Percentiles rank a stretch among this genome's conserved stretches.
These are phyloP conservation scores for Truncatella angustata DNA, from an alignment of 2,329 filamentous ascomycete species.

Conservation along the genomic window DNA sequence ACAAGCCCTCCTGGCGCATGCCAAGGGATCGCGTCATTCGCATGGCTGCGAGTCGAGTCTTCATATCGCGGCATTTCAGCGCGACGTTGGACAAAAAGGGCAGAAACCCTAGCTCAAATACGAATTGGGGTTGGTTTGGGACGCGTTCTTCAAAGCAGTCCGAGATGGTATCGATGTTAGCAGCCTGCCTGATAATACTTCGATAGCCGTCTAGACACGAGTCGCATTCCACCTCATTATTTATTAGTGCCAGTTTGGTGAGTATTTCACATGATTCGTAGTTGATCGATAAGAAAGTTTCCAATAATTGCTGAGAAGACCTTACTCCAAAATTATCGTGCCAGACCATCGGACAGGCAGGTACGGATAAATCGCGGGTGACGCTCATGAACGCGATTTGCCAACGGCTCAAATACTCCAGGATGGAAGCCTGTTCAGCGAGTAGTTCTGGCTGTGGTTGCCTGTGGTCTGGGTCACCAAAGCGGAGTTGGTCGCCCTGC, in stretches of 20 bases:
- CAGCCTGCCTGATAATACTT: neutral
- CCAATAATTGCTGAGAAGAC: neutral
- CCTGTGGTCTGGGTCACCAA: neutral
- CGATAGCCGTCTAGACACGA: neutral
- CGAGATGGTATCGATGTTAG: neutral
- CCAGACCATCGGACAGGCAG: neutral
- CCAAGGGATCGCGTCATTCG: conserved; percentile 29
- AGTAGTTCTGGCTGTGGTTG: neutral
- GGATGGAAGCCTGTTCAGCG: neutral
- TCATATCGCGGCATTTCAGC: conserved; percentile 36
- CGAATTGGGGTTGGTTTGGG: conserved; percentile 24
- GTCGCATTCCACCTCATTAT: neutral
- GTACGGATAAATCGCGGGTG: neutral
- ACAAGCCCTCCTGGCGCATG: conserved; percentile 32
- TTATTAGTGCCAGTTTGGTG: neutral
- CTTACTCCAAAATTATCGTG: neutral
- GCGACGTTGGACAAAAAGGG: conserved; percentile 36
- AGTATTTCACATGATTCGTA: neutral
- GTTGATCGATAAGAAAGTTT: neutral
- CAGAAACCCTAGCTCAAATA: conserved; percentile 38
- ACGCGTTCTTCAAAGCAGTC: neutral
- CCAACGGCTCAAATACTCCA: neutral
- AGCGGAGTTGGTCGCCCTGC: neutral
- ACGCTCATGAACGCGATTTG: neutral
- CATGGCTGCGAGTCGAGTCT: conserved; percentile 32